Evolutionary conservation across 2,329 filamentous ascomycete genomes (phyloP).

Genomic region (Colletotrichum echinochloae): DNA sequence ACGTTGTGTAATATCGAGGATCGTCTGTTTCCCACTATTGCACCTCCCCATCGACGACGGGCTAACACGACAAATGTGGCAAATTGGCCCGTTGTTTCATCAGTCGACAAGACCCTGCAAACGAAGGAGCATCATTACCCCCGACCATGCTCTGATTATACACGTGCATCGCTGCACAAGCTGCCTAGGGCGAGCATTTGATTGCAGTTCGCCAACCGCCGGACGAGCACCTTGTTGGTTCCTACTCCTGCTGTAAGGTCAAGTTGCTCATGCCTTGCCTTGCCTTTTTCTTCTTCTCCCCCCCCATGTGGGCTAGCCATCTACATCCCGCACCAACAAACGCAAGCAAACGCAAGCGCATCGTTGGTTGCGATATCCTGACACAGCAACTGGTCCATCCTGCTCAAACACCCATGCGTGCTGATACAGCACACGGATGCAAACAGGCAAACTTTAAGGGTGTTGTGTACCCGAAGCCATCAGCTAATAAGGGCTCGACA

Average conservation of each 20-base stretch:
- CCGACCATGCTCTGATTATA: background rate
- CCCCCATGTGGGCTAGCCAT: background rate
- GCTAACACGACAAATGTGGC: background rate
- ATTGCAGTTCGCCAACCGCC: background rate
- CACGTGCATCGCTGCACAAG: background rate
- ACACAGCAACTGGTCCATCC: background rate
- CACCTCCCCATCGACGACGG: background rate
- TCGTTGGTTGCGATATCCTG: conserved; percentile 8
- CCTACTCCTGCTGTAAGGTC: background rate
- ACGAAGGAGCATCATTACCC: background rate
- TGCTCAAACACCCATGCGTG: background rate
- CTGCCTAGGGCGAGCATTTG: background rate
- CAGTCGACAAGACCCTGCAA: background rate
- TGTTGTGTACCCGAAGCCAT: background rate
- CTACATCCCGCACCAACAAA: background rate
- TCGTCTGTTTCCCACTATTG: no score
- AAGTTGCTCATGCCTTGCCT: no score
- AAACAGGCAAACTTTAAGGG: background rate
- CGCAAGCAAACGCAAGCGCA: background rate
- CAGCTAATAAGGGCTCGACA: no score
- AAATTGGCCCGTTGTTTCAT: background rate
- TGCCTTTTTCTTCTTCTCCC: background rate
- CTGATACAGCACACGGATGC: background rate
- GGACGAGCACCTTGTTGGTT: background rate
- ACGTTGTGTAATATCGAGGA: background rate